Evolutionary conservation across 2,329 filamentous ascomycete species (phyloP).

Genomic region (Ophiocordyceps robertsii): DNA sequence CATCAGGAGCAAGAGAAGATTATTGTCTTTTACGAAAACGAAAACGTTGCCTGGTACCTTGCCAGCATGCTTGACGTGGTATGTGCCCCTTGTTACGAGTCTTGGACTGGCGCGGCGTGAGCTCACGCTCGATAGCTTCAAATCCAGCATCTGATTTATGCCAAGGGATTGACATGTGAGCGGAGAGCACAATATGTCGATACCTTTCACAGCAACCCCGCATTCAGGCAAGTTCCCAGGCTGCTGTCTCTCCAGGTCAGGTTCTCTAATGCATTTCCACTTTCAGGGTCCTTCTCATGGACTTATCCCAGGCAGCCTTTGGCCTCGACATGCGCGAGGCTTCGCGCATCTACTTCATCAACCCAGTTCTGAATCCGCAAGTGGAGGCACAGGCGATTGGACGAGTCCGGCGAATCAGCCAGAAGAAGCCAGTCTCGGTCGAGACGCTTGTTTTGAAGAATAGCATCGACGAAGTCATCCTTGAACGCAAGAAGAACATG

Average conservation of each 20-base stretch:
- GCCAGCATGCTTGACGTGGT: constrained; percentile 67
- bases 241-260: no score
- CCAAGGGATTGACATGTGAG: constrained; percentile 44
- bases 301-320: constrained; percentile 77
- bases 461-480: constrained; percentile 76
- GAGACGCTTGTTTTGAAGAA: constrained; percentile 72
- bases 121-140: constrained; percentile 27
- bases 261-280: constrained; percentile 1
- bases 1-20: constrained; percentile 69
- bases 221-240: constrained; percentile 34
- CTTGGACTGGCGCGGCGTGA: not conserved
- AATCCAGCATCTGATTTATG: constrained; percentile 53
- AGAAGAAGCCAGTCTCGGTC: constrained; percentile 64
- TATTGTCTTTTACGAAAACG: constrained; percentile 82
- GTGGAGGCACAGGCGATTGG: constrained; percentile 88
- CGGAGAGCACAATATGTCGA: constrained; percentile 63
- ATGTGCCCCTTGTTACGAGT: constrained; percentile 10
- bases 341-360: constrained; percentile 79
- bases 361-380: constrained; percentile 72
- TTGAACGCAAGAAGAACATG: constrained; percentile 62
- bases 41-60: constrained; percentile 77
- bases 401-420: constrained; percentile 76
- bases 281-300: constrained; percentile 66
- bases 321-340: constrained; percentile 76
- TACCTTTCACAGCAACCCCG: constrained; percentile 57